phyloP scores from a whole-genome alignment of 148 eudicot species.

The Cornus controversa region DNA sequence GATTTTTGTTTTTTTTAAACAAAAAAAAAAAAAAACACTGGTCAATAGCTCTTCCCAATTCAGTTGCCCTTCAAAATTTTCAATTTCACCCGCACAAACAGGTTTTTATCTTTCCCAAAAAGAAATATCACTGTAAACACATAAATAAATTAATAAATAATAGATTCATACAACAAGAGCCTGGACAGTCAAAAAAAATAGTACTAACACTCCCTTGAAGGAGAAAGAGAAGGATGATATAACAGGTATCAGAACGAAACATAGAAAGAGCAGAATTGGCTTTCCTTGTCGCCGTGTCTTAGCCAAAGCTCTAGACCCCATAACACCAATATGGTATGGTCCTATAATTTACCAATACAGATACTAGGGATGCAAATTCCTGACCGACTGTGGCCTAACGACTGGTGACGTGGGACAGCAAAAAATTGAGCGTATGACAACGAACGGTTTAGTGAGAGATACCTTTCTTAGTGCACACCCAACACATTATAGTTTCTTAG shows the following conservation, averaged over 20 bases:
- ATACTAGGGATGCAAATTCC: not conserved
- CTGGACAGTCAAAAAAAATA: not conserved
- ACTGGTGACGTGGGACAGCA: not conserved
- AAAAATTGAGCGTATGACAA: conserved; percentile 23
- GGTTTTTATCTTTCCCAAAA: too few relatives aligned
- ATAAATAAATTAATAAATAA: too few relatives aligned
- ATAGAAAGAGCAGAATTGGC: not conserved
- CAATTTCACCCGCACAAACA: too few relatives aligned
- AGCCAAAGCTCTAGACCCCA: too few relatives aligned
- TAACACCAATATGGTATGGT: too few relatives aligned
- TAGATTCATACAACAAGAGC: not conserved
- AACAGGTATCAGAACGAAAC: not conserved
- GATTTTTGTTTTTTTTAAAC: too few relatives aligned
- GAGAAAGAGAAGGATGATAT: not conserved
- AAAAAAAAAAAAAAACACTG: too few relatives aligned
- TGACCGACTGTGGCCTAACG: not conserved
- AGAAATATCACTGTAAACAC: too few relatives aligned
- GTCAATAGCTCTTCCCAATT: too few relatives aligned
- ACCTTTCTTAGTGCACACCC: not conserved
- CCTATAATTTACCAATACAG: too few relatives aligned
- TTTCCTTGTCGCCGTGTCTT: not conserved
- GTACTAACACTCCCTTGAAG: not conserved
- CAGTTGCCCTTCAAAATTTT: too few relatives aligned
- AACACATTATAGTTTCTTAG: conserved; percentile 21
- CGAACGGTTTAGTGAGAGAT: conserved; percentile 16